phyloP scores from a whole-genome alignment of 2,329 filamentous ascomycete species.

The Exophiala sideris region DNA sequence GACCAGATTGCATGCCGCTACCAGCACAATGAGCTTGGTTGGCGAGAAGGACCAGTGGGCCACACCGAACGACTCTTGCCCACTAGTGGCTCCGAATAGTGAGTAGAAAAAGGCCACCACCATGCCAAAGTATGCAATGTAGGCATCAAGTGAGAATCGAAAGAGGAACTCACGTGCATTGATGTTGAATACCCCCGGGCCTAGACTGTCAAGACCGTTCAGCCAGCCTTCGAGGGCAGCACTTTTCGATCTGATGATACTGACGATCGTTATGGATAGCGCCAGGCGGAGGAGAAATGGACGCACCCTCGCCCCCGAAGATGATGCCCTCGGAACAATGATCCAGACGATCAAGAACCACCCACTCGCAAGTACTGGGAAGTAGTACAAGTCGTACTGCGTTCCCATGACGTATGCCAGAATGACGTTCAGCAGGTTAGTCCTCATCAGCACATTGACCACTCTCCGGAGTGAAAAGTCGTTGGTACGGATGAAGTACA shows the following conservation, averaged over 20 bases:
- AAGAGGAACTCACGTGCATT: constrained; percentile 45
- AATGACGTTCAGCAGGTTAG: constrained; percentile 55
- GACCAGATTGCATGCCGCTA: constrained; percentile 25
- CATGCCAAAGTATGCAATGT: constrained; percentile 57
- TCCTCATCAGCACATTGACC: constrained; percentile 52
- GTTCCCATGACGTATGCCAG: constrained; percentile 57
- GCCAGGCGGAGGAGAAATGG: constrained; percentile 50
- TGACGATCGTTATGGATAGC: constrained; percentile 42
- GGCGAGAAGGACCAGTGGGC: neutral
- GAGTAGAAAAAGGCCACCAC: constrained; percentile 45
- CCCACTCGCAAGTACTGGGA: constrained; percentile 57
- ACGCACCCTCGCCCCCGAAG: constrained; percentile 42
- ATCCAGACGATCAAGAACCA: constrained; percentile 60
- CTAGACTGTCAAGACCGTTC: constrained; percentile 30
- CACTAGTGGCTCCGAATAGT: constrained; percentile 23
- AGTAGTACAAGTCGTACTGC: constrained; percentile 57
- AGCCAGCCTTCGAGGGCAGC: constrained; percentile 45
- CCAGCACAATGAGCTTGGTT: constrained; percentile 15
- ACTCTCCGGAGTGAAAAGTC: constrained; percentile 57
- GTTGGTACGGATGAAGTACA: constrained; percentile 54
- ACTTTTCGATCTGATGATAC: constrained; percentile 29
- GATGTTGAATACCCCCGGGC: constrained; percentile 34
- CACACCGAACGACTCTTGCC: neutral
- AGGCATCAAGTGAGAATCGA: constrained; percentile 52
- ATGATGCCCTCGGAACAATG: constrained; percentile 46